phyloP scores from a whole-genome alignment of 2,329 filamentous ascomycete species.

The Alternaria ethzedia region DNA sequence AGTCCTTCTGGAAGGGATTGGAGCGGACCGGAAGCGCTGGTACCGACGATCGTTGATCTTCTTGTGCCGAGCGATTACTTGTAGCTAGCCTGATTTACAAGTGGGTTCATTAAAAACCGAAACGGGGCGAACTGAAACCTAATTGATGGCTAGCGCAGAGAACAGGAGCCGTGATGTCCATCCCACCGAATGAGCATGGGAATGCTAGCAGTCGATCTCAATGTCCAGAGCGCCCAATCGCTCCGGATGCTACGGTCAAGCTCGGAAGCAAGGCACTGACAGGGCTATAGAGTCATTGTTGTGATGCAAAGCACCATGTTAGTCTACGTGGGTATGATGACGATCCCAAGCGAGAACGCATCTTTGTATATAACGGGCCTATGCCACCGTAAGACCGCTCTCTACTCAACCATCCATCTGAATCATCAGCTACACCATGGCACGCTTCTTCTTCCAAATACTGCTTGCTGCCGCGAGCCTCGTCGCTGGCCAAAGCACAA shows the following conservation, averaged over 20 bases:
- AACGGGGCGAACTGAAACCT: background rate
- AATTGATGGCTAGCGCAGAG: background rate
- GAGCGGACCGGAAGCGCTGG: background rate
- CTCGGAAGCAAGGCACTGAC: background rate
- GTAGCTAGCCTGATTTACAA: background rate
- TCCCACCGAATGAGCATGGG: background rate
- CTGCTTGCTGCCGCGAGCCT: conserved; percentile 1
- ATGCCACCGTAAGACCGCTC: background rate
- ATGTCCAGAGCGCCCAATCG: background rate
- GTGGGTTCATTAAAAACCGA: background rate
- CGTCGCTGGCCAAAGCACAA: background rate
- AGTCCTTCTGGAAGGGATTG: background rate
- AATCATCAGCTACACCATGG: background rate
- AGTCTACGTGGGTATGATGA: background rate
- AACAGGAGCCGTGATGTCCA: background rate
- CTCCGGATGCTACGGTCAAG: background rate
- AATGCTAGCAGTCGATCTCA: background rate
- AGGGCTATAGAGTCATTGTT: background rate
- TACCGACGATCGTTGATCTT: background rate
- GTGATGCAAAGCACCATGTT: background rate
- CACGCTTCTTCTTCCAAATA: conserved; percentile 1
- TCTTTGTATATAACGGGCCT: background rate
- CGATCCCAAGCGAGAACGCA: background rate
- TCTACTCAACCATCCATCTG: background rate
- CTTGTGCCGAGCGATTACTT: background rate